These are phyloP conservation scores for Cyanidioschyzon merolae DNA, from an alignment of 23 red algal species.

Conservation along the genomic window DNA sequence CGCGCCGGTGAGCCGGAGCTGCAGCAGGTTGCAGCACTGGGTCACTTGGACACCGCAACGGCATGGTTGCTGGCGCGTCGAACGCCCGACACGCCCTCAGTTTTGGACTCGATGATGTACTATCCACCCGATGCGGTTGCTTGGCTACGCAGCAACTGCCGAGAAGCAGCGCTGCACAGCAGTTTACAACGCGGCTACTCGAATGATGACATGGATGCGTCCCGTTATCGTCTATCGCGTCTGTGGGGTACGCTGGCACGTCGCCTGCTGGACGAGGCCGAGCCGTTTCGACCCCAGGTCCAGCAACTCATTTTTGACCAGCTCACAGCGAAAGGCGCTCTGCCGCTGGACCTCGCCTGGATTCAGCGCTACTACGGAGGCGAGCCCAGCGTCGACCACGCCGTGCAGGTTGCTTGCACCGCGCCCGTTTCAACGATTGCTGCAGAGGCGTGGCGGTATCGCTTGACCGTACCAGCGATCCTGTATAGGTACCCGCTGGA, in stretches of 20 bases:
- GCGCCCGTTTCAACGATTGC: neutral
- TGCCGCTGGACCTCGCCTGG: neutral
- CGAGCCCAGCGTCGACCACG: neutral
- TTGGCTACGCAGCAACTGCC: neutral
- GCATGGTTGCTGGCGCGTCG: neutral
- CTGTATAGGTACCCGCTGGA: neutral
- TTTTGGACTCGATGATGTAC: neutral
- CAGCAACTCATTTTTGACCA: neutral
- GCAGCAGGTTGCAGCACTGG: neutral
- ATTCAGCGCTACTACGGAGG: constrained; percentile 1
- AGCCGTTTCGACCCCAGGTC: neutral
- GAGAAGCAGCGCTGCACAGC: neutral
- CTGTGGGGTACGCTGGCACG: neutral
- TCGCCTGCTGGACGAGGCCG: neutral
- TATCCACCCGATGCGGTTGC: neutral
- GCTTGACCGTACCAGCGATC: neutral
- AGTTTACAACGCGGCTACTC: neutral
- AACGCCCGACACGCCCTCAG: neutral
- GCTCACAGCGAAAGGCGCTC: neutral
- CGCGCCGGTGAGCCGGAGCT: neutral
- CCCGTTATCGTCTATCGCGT: neutral
- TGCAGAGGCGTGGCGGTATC: neutral
- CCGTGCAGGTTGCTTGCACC: neutral
- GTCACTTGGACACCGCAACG: neutral
- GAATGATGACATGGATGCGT: neutral